These are phyloP conservation scores for Diutina neorugosa DNA, from an alignment of 1,139 yeast genomes.

Conservation along the genomic window DNA sequence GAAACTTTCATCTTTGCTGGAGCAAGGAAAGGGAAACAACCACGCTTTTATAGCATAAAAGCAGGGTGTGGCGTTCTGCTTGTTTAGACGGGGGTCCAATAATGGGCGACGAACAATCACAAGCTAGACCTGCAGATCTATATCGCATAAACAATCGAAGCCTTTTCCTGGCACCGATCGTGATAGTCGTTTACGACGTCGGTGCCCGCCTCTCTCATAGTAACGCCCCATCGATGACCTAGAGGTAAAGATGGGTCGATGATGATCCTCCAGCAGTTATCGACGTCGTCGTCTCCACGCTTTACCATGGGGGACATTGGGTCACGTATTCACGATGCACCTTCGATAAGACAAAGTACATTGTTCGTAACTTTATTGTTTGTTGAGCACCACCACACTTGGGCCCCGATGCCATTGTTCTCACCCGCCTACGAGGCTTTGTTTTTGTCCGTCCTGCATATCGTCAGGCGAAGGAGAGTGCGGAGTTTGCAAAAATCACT, in stretches of 20 bases:
- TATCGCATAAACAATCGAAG: neutral
- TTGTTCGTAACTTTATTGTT: neutral
- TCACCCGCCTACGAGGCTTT: neutral
- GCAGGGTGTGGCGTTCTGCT: neutral
- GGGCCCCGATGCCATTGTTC: neutral
- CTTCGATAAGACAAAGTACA: neutral
- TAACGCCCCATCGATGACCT: too few species aligned
- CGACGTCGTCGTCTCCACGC: too few species aligned
- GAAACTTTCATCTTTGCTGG: neutral
- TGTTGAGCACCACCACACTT: neutral
- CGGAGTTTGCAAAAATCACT: neutral
- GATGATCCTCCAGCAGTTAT: too few species aligned
- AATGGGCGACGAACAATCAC: neutral
- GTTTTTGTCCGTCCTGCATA: neutral
- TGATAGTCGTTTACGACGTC: neutral
- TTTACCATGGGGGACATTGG: neutral
- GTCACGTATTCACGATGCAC: neutral
- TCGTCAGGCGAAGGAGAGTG: neutral
- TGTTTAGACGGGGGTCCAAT: neutral
- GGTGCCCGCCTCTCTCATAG: too few species aligned
- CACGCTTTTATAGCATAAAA: neutral
- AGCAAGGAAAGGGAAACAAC: neutral
- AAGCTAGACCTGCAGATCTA: neutral
- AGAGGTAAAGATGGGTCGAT: too few species aligned
- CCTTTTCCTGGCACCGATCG: neutral